Evolutionary conservation across 495 filamentous ascomycete species (phyloP).

Genomic region (Hypoxylon intermedium): DNA sequence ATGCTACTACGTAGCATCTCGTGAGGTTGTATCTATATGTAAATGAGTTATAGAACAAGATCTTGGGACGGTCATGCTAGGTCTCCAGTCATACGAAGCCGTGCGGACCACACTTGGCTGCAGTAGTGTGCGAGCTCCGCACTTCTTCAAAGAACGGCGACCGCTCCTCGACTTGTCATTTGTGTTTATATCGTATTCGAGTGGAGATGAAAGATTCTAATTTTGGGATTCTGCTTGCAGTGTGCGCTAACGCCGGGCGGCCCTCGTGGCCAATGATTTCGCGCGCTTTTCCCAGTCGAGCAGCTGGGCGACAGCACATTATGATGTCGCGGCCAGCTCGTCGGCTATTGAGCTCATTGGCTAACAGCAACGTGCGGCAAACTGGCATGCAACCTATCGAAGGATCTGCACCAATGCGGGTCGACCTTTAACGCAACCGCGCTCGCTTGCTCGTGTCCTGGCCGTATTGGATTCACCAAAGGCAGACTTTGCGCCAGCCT

Average conservation of each 20-base stretch:
- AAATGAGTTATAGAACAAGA: slow-evolving; percentile 6
- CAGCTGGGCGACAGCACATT: slow-evolving; percentile 30
- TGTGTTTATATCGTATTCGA: slow-evolving; percentile 29
- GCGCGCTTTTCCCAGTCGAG: slow-evolving; percentile 15
- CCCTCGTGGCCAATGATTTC: slow-evolving; percentile 27
- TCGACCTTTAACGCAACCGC: slow-evolving; percentile 9
- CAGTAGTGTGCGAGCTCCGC: slow-evolving; percentile 1
- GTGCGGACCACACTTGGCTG: background rate
- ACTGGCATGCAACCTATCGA: slow-evolving; percentile 15
- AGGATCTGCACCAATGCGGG: slow-evolving; percentile 28
- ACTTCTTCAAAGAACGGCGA: slow-evolving; percentile 6
- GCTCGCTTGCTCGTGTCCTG: slow-evolving; percentile 30
- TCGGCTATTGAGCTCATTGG: slow-evolving; percentile 23
- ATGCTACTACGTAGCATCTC: slow-evolving; percentile 17
- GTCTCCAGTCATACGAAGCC: slow-evolving; percentile 7
- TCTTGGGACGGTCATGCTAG: slow-evolving; percentile 17
- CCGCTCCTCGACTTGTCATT: slow-evolving; percentile 10
- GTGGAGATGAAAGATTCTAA: slow-evolving; percentile 36
- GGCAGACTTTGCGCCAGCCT: slow-evolving; percentile 31
- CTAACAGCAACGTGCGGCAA: slow-evolving; percentile 1
- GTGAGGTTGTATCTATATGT: background rate
- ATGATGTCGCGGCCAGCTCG: slow-evolving; percentile 15
- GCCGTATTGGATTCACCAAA: slow-evolving; percentile 31
- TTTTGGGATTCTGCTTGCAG: slow-evolving; percentile 23
- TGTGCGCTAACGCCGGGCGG: slow-evolving; percentile 19